Conservation (phyloP, 2,329 filamentous ascomycete species). For the Cercospora sp. region DNA sequence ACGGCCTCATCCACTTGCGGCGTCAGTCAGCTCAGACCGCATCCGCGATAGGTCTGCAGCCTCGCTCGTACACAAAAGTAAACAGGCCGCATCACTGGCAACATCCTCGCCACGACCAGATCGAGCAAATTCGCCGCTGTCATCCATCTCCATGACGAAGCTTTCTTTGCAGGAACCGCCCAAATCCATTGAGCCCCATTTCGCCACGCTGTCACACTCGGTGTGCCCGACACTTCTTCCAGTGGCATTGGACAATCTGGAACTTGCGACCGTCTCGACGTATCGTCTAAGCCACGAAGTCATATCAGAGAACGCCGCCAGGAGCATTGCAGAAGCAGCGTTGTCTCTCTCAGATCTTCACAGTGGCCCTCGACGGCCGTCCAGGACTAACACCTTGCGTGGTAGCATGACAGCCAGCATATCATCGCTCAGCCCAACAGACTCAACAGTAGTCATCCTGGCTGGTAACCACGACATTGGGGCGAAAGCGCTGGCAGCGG, state of each 20-base stretch:
- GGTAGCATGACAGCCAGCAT: slow-evolving; percentile 61
- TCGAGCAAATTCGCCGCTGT: slow-evolving; percentile 36
- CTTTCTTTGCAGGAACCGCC: slow-evolving; percentile 27
- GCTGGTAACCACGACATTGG: slow-evolving; percentile 94
- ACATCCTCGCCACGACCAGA: slow-evolving; percentile 35
- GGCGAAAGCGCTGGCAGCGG: slow-evolving; percentile 79
- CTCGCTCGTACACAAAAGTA: slow-evolving; percentile 28
- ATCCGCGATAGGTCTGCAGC: slow-evolving; percentile 30
- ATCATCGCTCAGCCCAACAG: slow-evolving; percentile 49
- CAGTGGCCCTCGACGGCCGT: slow-evolving; percentile 30
- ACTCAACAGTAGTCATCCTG: slow-evolving; percentile 68
- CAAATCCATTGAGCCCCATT: slow-evolving; percentile 39
- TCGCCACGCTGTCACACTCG: slow-evolving; percentile 56
- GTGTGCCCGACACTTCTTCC: slow-evolving; percentile 63
- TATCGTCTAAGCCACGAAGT: slow-evolving; percentile 85
- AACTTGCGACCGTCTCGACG: slow-evolving; percentile 86
- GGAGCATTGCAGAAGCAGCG: slow-evolving; percentile 83
- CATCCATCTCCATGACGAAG: slow-evolving; percentile 29
- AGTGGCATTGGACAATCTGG: slow-evolving; percentile 86
- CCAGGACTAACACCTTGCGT: slow-evolving; percentile 50
- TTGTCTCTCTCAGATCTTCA: slow-evolving; percentile 46
- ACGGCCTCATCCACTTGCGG: slow-evolving; percentile 35
- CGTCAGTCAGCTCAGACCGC: slow-evolving; percentile 35
- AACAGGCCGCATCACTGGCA: slow-evolving; percentile 27
- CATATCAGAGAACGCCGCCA: slow-evolving; percentile 87